Evolutionary conservation across 2,329 filamentous ascomycete genomes (phyloP).

Genomic region (Ceratocystis eucalypticola): DNA sequence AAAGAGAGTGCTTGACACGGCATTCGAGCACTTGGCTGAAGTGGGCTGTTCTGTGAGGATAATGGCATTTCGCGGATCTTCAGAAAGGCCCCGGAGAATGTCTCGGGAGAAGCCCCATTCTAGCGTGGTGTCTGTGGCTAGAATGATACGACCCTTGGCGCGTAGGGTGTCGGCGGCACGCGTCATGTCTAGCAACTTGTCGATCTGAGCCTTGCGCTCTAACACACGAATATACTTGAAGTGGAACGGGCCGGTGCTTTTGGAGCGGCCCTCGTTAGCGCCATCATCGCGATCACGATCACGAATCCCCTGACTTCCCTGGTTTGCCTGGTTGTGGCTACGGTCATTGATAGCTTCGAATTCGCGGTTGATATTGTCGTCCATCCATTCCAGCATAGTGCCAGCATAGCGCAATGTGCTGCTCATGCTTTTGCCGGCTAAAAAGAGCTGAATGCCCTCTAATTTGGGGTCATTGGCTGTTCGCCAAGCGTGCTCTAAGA

Average conservation of each 20-base stretch:
- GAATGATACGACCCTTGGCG: conserved; percentile 54
- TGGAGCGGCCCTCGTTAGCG: conserved; percentile 25
- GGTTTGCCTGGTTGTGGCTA: conserved; percentile 23
- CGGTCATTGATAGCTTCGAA: conserved; percentile 58
- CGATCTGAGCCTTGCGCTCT: conserved; percentile 68
- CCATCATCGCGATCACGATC: conserved; percentile 15
- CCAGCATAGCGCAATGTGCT: conserved; percentile 82
- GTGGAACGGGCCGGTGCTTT: conserved; percentile 64
- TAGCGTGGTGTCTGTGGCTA: conserved; percentile 78
- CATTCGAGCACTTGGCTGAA: conserved; percentile 27
- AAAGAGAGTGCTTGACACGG: conserved; percentile 62
- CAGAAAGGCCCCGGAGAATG: conserved; percentile 58
- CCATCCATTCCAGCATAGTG: conserved; percentile 99
- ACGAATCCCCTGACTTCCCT: conserved; percentile 36
- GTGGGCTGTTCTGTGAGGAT: conserved; percentile 67
- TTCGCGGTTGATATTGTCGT: conserved; percentile 83
- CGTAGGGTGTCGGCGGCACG: conserved; percentile 30
- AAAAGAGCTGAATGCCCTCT: conserved; percentile 50
- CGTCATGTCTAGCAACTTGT: conserved; percentile 46
- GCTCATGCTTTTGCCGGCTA: conserved; percentile 74
- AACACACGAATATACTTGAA: conserved; percentile 75
- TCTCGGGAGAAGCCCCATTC: conserved; percentile 94
- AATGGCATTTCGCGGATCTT: conserved; percentile 67
- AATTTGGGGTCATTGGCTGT: conserved; percentile 45
- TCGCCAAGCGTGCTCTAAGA: conserved; percentile 86